Base-by-base conservation (phyloP, 306 rosid genomes). In the Begonia masoniana region DNA sequence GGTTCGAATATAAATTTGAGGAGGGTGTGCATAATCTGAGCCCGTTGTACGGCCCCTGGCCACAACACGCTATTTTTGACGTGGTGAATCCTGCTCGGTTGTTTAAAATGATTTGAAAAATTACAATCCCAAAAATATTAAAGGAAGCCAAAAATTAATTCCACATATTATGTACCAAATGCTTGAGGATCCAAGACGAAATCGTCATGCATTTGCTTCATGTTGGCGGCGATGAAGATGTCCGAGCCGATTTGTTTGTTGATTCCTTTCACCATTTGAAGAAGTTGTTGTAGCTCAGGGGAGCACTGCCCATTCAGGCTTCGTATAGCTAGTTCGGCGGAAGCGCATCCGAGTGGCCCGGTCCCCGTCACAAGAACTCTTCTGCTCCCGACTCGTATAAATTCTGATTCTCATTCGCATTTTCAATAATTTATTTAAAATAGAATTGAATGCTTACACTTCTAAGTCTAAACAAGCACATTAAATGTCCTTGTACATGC, bases 41-140 rank as follows among this genome's bases (percentile, higher is more conserved):
- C n/a, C 81, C 94, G 57, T 80, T 78, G 73, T 60, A 84, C 8
- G 78, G 81, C n/a, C n/a, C n/a, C n/a, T n/a, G n/a, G n/a, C n/a
- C n/a, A n/a, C n/a, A n/a, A n/a, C n/a, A n/a, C n/a, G 88, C 83
- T 24, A 68, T 54, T 55, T 78, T 78, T 15, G 85, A 75, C 14
- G 88, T 72, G 23, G 72, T 69, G 66, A 80, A 84, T 16, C 94
- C 88, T 81, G 59, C 4, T 41, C 19, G 39, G 57, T 45, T 1
- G 5, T 10, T 45, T 13, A 45, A 45, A 45, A 0, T 45, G 3
- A 45, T 45, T 45, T 7, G 11, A n/a, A n/a, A 10, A 45, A 6
- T 0, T 45, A 12, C 0, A 10, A 45, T 45, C 48, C 12, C 3
- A 4, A 45, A 45, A 45, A 45, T 7, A 45, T 45, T 10, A 10